A percentile compares a stretch with the other conserved stretches of the same genome.
These are phyloP conservation scores for Naganishia friedmannii DNA, from an alignment of 768 basidiomycete genomes.

Conservation along the genomic window DNA sequence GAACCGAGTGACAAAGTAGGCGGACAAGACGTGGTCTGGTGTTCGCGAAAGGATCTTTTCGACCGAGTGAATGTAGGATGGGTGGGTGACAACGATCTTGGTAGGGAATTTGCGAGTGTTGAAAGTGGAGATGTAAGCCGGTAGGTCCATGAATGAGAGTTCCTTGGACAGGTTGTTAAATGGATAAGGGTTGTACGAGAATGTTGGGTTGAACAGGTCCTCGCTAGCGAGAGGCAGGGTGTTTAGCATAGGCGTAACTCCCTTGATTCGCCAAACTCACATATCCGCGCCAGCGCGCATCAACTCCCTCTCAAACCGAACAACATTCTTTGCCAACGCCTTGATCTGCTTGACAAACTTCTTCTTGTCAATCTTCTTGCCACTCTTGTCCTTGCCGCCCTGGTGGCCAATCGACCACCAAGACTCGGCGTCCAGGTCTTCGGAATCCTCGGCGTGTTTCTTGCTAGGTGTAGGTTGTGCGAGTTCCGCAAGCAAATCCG, in stretches of 20 bases:
- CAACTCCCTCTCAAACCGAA: slow-evolving; percentile 73
- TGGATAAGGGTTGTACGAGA: slow-evolving; percentile 79
- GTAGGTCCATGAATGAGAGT: slow-evolving; percentile 74
- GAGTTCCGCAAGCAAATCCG: slow-evolving; percentile 64
- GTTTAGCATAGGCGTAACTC: background rate
- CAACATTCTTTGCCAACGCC: slow-evolving; percentile 66
- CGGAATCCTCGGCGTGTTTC: slow-evolving; percentile 6
- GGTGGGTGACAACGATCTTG: slow-evolving; percentile 76
- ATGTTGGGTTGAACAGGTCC: slow-evolving; percentile 71
- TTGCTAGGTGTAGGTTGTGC: slow-evolving; percentile 50
- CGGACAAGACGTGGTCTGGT: slow-evolving; percentile 69
- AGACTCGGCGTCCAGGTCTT: slow-evolving; percentile 2
- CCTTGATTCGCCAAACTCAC: slow-evolving; percentile 53
- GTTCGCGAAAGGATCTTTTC: slow-evolving; percentile 68
- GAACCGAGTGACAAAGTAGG: slow-evolving; percentile 78
- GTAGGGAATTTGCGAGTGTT: slow-evolving; percentile 67
- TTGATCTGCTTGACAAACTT: slow-evolving; percentile 61
- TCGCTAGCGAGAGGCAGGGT: slow-evolving; percentile 57
- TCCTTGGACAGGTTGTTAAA: slow-evolving; percentile 67
- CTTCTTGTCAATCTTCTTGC: slow-evolving; percentile 42
- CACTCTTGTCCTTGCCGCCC: slow-evolving; percentile 6
- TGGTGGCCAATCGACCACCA: background rate
- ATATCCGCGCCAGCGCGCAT: slow-evolving; percentile 77
- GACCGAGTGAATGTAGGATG: slow-evolving; percentile 68
- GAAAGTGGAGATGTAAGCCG: slow-evolving; percentile 81